Evolutionary conservation across 2,329 filamentous ascomycete genomes (phyloP), one percentile per base, ranked within the genome.

Genomic region (Penicillium sp.): DNA sequence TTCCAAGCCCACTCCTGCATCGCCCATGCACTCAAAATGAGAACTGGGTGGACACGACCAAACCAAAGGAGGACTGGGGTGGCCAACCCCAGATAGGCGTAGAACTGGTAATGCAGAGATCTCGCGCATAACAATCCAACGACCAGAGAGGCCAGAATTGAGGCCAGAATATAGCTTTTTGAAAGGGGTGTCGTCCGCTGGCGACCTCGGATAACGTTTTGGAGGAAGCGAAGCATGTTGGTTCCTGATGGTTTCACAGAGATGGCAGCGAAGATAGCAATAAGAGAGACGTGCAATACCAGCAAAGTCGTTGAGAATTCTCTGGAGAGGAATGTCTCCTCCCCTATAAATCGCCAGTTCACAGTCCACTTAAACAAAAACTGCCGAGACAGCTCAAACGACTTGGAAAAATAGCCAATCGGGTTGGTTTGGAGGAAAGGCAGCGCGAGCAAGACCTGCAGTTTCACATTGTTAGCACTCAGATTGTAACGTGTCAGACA

Each of bases 361-460:
- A 98, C 93, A 0, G 93, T 98, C 93, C 93, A 98, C 70, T 91
- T 89, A 76, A 91, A 97, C 60, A 95, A 77, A 71, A 98, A 98
- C 59, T 88, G 82, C 44, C 93, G 79, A 38, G 87, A 89, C 48
- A 98, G 78, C 71, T 98, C 89, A 64, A 98, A 98, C 0, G 93
- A 89, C 53, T 86, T 78, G 38, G 80, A 79, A 14, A 94, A 64
- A 65, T 98, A 98, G 23, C 84, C 87, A 49, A 70, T 68, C 16
- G 82, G 69, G 57, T 89, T 85, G 32, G 72, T 73, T 41, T 71
- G 61, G 8, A 76, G 65, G 69, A 96, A 97, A 0, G 89, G 89
- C 35, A 77, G 72, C 13, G 76, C 79, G 43, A 81, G 68, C 22
- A 78, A 57, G 49, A 77, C 59, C 78, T 81, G 54, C 46, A 46